Percentiles rank a stretch among this genome's conserved stretches.
phyloP scores from a whole-genome alignment of 2,329 filamentous ascomycete species.

The Ambrosiella beaveri region DNA sequence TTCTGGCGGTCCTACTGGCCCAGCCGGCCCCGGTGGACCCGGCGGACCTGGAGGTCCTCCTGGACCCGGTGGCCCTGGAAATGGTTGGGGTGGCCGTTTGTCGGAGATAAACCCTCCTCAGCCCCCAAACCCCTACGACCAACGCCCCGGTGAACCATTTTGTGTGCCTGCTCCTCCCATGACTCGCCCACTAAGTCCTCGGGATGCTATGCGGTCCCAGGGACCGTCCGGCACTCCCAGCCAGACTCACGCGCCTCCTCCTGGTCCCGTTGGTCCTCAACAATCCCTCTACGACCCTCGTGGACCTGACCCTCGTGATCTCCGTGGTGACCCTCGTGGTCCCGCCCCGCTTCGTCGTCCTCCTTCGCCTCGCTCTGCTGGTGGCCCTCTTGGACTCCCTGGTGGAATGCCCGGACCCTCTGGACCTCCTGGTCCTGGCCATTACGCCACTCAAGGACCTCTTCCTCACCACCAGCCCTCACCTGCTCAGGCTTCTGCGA shows the following conservation, averaged over 20 bases:
- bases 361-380: background rate
- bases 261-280: conserved; percentile 14
- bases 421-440: conserved; percentile 31
- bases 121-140: conserved; percentile 67
- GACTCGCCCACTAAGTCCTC: conserved; percentile 58
- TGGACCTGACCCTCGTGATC: conserved; percentile 14
- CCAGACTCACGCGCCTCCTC: conserved; percentile 9
- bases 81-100: conserved; percentile 44
- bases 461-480: conserved; percentile 20
- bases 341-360: conserved; percentile 29
- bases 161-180: conserved; percentile 50
- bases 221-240: background rate
- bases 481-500: conserved; percentile 22
- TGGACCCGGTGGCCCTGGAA: conserved; percentile 27
- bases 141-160: conserved; percentile 45
- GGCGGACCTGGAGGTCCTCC: conserved; percentile 27
- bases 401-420: conserved; percentile 11
- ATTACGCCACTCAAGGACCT: conserved; percentile 20
- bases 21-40: conserved; percentile 27
- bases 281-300: conserved; percentile 38
- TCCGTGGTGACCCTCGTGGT: conserved; percentile 15
- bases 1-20: conserved; percentile 39
- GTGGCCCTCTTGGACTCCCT: conserved; percentile 18
- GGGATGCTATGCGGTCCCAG: conserved; percentile 18
- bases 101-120: conserved; percentile 67